Conservation (phyloP, 139 green algal genomes). For the Micractinium sp. region DNA sequence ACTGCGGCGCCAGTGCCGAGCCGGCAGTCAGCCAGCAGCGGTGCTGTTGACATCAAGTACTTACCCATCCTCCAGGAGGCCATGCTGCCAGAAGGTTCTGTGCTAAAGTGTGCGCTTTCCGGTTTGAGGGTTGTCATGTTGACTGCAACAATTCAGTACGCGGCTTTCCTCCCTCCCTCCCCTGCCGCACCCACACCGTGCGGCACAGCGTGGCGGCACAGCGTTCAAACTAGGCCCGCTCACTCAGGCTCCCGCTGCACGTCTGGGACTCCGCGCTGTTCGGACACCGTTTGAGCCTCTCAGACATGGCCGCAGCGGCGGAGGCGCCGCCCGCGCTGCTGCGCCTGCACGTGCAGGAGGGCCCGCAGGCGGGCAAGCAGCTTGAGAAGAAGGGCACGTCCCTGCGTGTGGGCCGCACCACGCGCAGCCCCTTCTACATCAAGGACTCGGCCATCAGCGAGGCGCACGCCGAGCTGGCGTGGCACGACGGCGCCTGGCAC, state of each 20-base stretch:
- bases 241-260: neutral
- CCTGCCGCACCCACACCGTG: neutral
- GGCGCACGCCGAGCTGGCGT: conserved; percentile 68
- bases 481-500: conserved; percentile 48
- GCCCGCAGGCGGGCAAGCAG: conserved; percentile 24
- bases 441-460: conserved; percentile 73
- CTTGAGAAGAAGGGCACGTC: conserved; percentile 3
- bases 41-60: too few relatives aligned
- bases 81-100: too few relatives aligned
- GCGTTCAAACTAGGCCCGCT: neutral
- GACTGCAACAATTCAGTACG: too few relatives aligned
- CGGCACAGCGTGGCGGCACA: neutral
- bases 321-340: neutral
- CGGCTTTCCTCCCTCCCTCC: too few relatives aligned
- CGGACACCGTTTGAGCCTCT: too few relatives aligned
- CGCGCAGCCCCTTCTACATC: conserved; percentile 60
- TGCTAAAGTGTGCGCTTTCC: too few relatives aligned
- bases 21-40: too few relatives aligned
- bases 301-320: neutral
- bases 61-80: too few relatives aligned
- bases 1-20: too few relatives aligned
- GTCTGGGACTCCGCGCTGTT: neutral
- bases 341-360: conserved; percentile 14
- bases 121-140: too few relatives aligned
- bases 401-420: conserved; percentile 37